Evolutionary conservation across 148 eudicot species (phyloP), one percentile per base, ranked within the genome.

Genomic region (Hydrangea macrophylla): DNA sequence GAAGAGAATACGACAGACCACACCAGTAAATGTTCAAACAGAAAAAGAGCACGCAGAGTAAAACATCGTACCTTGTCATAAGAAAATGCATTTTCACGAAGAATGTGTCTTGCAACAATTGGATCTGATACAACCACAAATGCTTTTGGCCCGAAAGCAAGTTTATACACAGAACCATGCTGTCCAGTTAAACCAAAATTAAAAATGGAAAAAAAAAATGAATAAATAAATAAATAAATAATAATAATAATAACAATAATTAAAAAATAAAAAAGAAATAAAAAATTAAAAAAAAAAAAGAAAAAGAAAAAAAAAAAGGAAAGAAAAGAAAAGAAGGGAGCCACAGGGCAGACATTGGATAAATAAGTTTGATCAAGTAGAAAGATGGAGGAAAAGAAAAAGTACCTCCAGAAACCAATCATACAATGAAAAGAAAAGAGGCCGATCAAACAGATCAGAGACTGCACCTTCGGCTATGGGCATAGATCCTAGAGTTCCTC

Each of bases 71-170:
- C 99, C 97, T 95, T 95, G 76, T 95, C 99, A 78, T 91, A 95
- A 30, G 92, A 87, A 88, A 91, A 91, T 71, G 97, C 94, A 75
- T 95, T 95, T 73, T 95, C 99, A 50, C 90, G 90, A 37, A 95
- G 97, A 70, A 95, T 87, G 69, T 95, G 80, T 72, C 87, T 84
- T 0, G 90, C 94, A 45, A 95, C 99, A 44, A 89, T 79, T 69
- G 99, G 99, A 77, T 95, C 99, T 60, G 97, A 95, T 59, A 95
- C 94, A 54, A 95, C 97, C 67, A 91, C 88, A 79, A 95, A 95
- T 58, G 99, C 97, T 79, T 95, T 95, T 26, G 99, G 99, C 74
- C 99, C 99, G 75, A 95, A 95, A 64, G 97, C 99, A 84, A 95
- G 97, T 80, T 89, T 95, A 76, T 95, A 95, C 45, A 95, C 97